Evolutionary conservation across 2,329 filamentous ascomycete species (phyloP).

Genomic region (Aquanectria penicillioides): DNA sequence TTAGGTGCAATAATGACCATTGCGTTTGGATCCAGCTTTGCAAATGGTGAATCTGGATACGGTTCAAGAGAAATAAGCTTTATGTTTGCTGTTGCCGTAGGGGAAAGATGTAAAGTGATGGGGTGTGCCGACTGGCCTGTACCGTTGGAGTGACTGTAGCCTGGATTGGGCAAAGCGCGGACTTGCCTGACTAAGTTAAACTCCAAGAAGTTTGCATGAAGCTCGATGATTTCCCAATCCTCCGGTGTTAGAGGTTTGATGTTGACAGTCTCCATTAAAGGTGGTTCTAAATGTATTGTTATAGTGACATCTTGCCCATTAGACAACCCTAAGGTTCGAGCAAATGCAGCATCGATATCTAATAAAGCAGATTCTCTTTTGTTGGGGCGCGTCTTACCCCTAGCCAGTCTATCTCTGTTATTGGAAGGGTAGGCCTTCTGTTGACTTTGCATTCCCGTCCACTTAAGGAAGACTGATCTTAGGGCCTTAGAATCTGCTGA

Average conservation of each 20-base stretch:
- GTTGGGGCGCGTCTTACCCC: constrained; percentile 67
- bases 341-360: constrained; percentile 89
- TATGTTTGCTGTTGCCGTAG: constrained; percentile 94
- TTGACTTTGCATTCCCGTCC: constrained; percentile 98
- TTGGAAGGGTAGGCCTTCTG: constrained; percentile 79
- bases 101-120: constrained; percentile 90
- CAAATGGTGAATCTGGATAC: constrained; percentile 77
- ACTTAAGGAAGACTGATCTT: constrained; percentile 86
- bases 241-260: constrained; percentile 95
- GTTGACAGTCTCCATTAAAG: constrained; percentile 91
- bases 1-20: constrained; percentile 98
- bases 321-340: constrained; percentile 76
- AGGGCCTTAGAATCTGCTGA: too few relatives aligned
- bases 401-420: constrained; percentile 75
- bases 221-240: constrained; percentile 98
- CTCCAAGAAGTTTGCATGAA: constrained; percentile 95
- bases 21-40: constrained; percentile 91
- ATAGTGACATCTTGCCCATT: constrained; percentile 83
- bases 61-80: constrained; percentile 82
- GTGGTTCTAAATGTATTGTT: constrained; percentile 86
- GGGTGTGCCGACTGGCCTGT: constrained; percentile 73
- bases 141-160: constrained; percentile 63
- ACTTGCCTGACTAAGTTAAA: constrained; percentile 94
- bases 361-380: constrained; percentile 81
- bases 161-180: constrained; percentile 89